Conservation (phyloP, 2,329 filamentous ascomycete species). For the Aspergillus sp. region DNA sequence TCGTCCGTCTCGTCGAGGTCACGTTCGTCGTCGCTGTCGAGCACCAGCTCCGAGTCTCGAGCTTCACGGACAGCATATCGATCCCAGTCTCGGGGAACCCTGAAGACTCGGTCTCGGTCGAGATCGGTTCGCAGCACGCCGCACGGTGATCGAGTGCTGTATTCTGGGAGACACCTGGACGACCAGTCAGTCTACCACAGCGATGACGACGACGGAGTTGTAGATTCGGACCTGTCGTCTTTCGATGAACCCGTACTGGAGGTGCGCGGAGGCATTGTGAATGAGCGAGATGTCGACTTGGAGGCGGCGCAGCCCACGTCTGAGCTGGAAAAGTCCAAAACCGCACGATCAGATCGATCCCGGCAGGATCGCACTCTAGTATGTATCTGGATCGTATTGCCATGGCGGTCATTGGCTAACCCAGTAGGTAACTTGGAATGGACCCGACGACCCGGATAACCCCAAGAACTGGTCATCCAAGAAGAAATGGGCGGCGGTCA, state of each 20-base stretch:
- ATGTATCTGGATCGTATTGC: constrained; percentile 1
- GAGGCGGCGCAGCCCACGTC: constrained; percentile 16
- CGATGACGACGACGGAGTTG: constrained; percentile 13
- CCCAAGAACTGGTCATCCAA: constrained; percentile 55
- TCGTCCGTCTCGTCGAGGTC: constrained; percentile 9
- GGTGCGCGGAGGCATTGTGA: constrained; percentile 23
- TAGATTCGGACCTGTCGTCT: constrained; percentile 5
- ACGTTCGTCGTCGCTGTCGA: constrained; percentile 18
- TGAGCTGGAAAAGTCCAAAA: constrained; percentile 24
- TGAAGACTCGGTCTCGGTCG: constrained; percentile 15
- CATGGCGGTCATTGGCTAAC: not conserved
- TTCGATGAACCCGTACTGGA: constrained; percentile 20
- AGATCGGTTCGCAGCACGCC: constrained; percentile 12
- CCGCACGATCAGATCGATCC: constrained; percentile 20
- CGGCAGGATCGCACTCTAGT: constrained; percentile 25
- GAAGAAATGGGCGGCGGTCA: constrained; percentile 58
- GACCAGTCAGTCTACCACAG: constrained; percentile 33
- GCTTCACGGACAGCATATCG: constrained; percentile 6
- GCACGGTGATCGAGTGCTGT: constrained; percentile 21
- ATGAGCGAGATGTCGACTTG: constrained; percentile 27
- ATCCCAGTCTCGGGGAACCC: constrained; percentile 2
- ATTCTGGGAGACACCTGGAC: constrained; percentile 33
- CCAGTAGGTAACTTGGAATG: constrained; percentile 49
- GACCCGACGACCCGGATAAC: constrained; percentile 50
- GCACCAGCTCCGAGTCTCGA: constrained; percentile 10